A percentile compares a stretch with the other conserved stretches of the same genome.
Conservation (phyloP, 129 eudicot species). For the Tanacetum coccineum region DNA sequence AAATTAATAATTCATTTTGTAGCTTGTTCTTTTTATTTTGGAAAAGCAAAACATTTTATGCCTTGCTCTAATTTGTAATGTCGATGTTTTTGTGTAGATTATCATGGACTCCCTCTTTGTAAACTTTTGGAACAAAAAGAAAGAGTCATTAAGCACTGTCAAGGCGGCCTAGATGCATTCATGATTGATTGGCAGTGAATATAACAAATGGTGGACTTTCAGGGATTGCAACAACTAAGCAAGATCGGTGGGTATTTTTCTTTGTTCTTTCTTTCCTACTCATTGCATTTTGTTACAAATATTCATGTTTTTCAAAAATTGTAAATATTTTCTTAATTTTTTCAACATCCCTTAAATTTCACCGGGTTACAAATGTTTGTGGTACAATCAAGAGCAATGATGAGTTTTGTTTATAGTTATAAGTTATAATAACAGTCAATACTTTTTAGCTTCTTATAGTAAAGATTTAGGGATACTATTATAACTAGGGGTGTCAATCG, state of each 20-base stretch:
- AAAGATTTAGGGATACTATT: too few relatives aligned
- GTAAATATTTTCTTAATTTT: too few relatives aligned
- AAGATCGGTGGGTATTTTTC: not conserved
- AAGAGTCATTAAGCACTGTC: constrained; percentile 30
- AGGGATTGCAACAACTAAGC: not conserved
- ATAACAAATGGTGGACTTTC: not conserved
- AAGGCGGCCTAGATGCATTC: constrained; percentile 40
- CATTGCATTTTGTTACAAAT: too few relatives aligned
- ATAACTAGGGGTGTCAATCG: too few relatives aligned
- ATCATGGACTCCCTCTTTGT: constrained; percentile 84
- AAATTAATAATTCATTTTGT: not conserved
- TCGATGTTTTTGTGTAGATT: constrained; percentile 46
- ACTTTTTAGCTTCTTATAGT: too few relatives aligned
- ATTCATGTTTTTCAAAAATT: too few relatives aligned
- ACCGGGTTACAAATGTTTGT: too few relatives aligned
- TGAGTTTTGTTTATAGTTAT: too few relatives aligned
- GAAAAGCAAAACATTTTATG: not conserved
- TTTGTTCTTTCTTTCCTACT: constrained; percentile 1
- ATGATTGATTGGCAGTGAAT: not conserved
- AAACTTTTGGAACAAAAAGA: constrained; percentile 52
- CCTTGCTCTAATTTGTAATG: not conserved
- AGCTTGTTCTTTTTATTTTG: not conserved
- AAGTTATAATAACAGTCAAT: too few relatives aligned
- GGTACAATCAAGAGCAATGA: too few relatives aligned
- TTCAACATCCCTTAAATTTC: too few relatives aligned